Conservation (phyloP, 352 stramenopile genomes). For the Plasmopara halstedii region DNA sequence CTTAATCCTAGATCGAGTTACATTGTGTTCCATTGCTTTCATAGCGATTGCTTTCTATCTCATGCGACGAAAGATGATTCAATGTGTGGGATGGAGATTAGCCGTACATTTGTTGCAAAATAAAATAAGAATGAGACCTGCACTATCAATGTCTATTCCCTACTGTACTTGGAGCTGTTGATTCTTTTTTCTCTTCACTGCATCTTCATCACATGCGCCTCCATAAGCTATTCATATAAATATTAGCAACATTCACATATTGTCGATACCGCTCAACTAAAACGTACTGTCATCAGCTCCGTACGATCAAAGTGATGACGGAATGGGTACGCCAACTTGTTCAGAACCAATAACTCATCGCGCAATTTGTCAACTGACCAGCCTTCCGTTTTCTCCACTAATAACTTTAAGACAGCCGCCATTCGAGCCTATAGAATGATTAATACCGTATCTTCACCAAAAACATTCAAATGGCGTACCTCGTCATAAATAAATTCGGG, state of each 20-base stretch:
- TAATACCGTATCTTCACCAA: neutral
- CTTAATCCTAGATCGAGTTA: too few relatives aligned
- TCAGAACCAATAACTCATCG: slow-evolving; percentile 56
- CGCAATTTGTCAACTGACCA: slow-evolving; percentile 75
- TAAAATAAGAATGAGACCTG: too few relatives aligned
- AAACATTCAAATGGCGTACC: slow-evolving; percentile 24
- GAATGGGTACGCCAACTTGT: slow-evolving; percentile 62
- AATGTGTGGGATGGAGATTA: too few relatives aligned
- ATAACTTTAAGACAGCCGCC: slow-evolving; percentile 28
- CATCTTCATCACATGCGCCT: slow-evolving; percentile 19
- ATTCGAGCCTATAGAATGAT: slow-evolving; percentile 37
- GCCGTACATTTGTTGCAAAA: too few relatives aligned
- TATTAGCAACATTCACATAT: slow-evolving; percentile 2
- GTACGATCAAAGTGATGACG: slow-evolving; percentile 54
- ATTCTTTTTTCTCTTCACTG: neutral
- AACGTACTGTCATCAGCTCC: slow-evolving; percentile 54
- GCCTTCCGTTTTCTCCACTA: slow-evolving; percentile 48
- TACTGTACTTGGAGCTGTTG: too few relatives aligned
- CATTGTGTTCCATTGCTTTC: too few relatives aligned
- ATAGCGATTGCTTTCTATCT: too few relatives aligned
- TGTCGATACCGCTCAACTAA: neutral
- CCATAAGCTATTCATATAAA: slow-evolving; percentile 13
- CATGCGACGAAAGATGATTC: too few relatives aligned
- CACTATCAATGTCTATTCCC: too few relatives aligned
- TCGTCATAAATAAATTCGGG: slow-evolving; percentile 77